Percentiles rank a stretch among this genome's conserved stretches.
phyloP scores from a whole-genome alignment of 805 yeast genomes.

The Blastobotrys mokoenaii region DNA sequence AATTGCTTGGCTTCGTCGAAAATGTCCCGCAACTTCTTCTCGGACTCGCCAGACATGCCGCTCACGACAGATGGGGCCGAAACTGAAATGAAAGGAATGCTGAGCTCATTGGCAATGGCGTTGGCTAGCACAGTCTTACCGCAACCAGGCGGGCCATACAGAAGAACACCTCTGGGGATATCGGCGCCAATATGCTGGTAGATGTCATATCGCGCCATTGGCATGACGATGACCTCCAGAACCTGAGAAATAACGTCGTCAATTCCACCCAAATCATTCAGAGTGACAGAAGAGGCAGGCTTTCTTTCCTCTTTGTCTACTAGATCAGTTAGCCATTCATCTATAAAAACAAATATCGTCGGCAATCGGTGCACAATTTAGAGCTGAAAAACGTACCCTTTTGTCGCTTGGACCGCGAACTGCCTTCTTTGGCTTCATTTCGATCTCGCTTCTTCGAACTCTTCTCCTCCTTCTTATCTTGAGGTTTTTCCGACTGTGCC shows the following conservation, averaged over 20 bases:
- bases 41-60: slow-evolving; percentile 99
- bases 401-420: slow-evolving; percentile 30
- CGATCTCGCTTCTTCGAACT: slow-evolving; percentile 11
- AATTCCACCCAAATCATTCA: slow-evolving; percentile 82
- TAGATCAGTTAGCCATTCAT: slow-evolving; percentile 26
- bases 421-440: slow-evolving; percentile 8
- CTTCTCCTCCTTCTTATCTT: slow-evolving; percentile 8
- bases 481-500: slow-evolving; percentile 1
- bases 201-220: slow-evolving; percentile 89
- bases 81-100: slow-evolving; percentile 83
- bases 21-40: slow-evolving; percentile 84
- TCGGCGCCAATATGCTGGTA: slow-evolving; percentile 82
- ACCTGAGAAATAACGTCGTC: slow-evolving; percentile 77
- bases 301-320: slow-evolving; percentile 52
- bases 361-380: no score
- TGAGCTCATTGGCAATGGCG: slow-evolving; percentile 89
- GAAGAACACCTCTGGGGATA: slow-evolving; percentile 85
- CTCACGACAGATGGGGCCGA: slow-evolving; percentile 96
- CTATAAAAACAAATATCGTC: no score
- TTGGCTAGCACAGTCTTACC: slow-evolving; percentile 96
- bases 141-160: slow-evolving; percentile 99
- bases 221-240: slow-evolving; percentile 85
- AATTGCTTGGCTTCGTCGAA: slow-evolving; percentile 84
- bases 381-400: slow-evolving; percentile 25
- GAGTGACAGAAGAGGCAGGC: slow-evolving; percentile 46